Base-by-base conservation (phyloP, 257 asterid species). In the Petunia axillaris region DNA sequence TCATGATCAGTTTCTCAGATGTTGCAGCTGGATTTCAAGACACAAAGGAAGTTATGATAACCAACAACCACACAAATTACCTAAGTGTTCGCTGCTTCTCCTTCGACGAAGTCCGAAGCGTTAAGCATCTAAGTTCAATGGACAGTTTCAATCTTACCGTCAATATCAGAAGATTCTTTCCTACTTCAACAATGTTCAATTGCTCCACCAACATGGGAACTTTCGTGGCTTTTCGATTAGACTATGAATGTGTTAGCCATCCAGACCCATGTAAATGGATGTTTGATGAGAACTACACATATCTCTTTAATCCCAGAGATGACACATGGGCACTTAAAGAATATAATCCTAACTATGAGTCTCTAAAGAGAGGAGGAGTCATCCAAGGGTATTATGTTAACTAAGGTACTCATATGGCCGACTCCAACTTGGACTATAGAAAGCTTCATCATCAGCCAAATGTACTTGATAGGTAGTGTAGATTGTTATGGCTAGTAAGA, bases 131-230 rank as follows among this genome's bases (percentile, higher is more conserved):
- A 37, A 71, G 74, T 2, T 74, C 95, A 1, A 82, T 87, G 85
- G 83, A 81, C 0, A 83, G 75, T 4, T 89, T 81, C 87, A 65
- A 64, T 79, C 83, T 92, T 85, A 78, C 9, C 0, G 86, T 90
- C 65, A 68, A 0, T 2, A 82, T 58, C 54, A 73, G 86, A 0
- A 6, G 4, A 0, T 2, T 89, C 13, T 92, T 81, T 85, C 90
- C 95, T 59, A 4, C 73, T 65, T 65, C 73, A 6, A 65, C 36
- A 40, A 89, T 91, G 94, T 92, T 84, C 87, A 92, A 91, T 82
- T 92, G 97, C 88, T 90, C 97, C 65, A 93, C 97, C 79, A 91
- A 93, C 37, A 88, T 93, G 91, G 95, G 98, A 66, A 92, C 91
- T 0, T 90, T 91, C 4, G 83, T 89, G 0, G 95, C 88, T 10